Evolutionary conservation across 345 rosid species (phyloP).

Genomic region (Odontarrhena argentea): DNA sequence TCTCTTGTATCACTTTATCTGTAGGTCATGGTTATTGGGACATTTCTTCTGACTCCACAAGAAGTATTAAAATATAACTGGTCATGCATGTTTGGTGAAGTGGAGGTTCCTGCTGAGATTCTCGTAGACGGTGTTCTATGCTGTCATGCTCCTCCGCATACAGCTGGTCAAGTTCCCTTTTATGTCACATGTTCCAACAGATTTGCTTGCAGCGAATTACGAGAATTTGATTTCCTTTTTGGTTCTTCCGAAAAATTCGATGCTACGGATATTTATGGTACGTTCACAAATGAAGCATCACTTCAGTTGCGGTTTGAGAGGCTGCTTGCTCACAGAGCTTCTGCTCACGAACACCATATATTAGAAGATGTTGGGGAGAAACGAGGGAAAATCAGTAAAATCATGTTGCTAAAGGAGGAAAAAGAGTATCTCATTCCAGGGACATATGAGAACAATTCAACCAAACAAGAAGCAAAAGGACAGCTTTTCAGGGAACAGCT

Average conservation of each 20-base stretch:
- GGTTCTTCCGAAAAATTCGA: slow-evolving; percentile 55
- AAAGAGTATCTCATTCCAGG: slow-evolving; percentile 52
- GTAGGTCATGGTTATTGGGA: slow-evolving; percentile 73
- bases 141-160: slow-evolving; percentile 69
- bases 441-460: slow-evolving; percentile 37
- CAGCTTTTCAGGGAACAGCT: slow-evolving; percentile 51
- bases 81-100: slow-evolving; percentile 98
- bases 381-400: slow-evolving; percentile 48
- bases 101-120: slow-evolving; percentile 85
- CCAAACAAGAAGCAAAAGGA: slow-evolving; percentile 42
- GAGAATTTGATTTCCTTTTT: slow-evolving; percentile 75
- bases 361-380: slow-evolving; percentile 55
- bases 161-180: slow-evolving; percentile 76
- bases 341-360: slow-evolving; percentile 35
- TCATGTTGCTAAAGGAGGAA: slow-evolving; percentile 76
- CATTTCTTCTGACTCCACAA: slow-evolving; percentile 59
- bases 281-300: slow-evolving; percentile 45
- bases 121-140: slow-evolving; percentile 77
- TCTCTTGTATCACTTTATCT: slow-evolving; percentile 25
- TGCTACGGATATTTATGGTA: slow-evolving; percentile 47
- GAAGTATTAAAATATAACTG: slow-evolving; percentile 65
- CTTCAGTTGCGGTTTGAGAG: slow-evolving; percentile 58
- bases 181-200: slow-evolving; percentile 92
- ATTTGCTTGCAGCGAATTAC: slow-evolving; percentile 87
- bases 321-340: slow-evolving; percentile 53